phyloP scores from a whole-genome alignment of 495 filamentous ascomycete genomes.

The Copromyces sp. region DNA sequence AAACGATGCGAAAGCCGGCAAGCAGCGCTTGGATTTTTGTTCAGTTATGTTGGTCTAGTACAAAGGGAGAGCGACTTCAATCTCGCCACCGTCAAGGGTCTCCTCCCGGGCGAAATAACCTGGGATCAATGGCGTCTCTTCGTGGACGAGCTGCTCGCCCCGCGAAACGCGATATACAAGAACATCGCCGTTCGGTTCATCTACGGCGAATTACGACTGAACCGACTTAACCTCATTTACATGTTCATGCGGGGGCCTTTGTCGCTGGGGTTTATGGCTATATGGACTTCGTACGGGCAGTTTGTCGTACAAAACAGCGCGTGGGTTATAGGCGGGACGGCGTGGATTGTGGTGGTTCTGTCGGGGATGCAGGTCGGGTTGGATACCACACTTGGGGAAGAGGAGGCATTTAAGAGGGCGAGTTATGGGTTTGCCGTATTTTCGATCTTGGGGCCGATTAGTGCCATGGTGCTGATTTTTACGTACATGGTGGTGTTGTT shows the following conservation, averaged over 20 bases:
- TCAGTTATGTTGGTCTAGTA: too few relatives aligned
- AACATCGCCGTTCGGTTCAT: conserved; percentile 29
- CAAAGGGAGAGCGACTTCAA: too few relatives aligned
- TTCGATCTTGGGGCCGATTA: conserved; percentile 26
- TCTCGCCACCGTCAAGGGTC: too few relatives aligned
- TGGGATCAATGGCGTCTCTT: too few relatives aligned
- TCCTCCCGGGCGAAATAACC: too few relatives aligned
- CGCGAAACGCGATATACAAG: neutral
- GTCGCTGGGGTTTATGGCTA: conserved; percentile 12
- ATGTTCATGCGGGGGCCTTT: conserved; percentile 2
- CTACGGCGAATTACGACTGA: conserved; percentile 37
- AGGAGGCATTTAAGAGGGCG: conserved; percentile 29
- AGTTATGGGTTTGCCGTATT: conserved; percentile 47
- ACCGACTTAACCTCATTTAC: conserved; percentile 29
- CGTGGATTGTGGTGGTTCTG: conserved; percentile 44
- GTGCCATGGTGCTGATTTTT: neutral
- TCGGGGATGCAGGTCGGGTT: conserved; percentile 52
- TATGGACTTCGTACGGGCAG: conserved; percentile 22
- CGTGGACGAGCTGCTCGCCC: too few relatives aligned
- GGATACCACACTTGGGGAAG: conserved; percentile 14
- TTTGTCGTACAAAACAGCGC: conserved; percentile 39
- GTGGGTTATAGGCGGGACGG: conserved; percentile 31
- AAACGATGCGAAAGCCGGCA: too few relatives aligned
- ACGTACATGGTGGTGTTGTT: neutral
- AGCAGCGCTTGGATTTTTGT: too few relatives aligned